Percentiles rank a stretch among this genome's conserved stretches.
These are phyloP conservation scores for Lactifluus echinatus DNA, from an alignment of 768 basidiomycete species.

Conservation along the genomic window DNA sequence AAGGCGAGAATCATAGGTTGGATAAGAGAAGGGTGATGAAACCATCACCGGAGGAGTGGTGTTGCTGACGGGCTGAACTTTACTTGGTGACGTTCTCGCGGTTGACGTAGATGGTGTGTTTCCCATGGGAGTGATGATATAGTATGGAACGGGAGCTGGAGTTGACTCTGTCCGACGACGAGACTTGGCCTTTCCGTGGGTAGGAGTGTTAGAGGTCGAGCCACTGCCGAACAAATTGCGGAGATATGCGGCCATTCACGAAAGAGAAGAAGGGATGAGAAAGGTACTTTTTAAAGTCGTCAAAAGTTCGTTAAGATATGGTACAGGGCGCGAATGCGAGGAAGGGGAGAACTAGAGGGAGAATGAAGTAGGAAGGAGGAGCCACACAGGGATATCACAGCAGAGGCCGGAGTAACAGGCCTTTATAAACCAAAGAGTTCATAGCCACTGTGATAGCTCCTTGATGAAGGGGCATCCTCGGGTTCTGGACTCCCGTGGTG, in stretches of 20 bases:
- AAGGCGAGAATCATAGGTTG: constrained; percentile 19
- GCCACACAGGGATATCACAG: constrained; percentile 3
- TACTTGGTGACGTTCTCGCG: constrained; percentile 7
- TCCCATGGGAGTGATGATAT: constrained; percentile 22
- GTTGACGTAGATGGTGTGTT: constrained; percentile 12
- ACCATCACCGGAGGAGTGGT: constrained; percentile 12
- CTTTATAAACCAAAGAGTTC: constrained; percentile 13
- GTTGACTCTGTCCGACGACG: constrained; percentile 37
- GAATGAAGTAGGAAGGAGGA: not conserved
- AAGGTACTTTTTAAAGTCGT: constrained; percentile 5
- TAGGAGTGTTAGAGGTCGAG: constrained; percentile 18
- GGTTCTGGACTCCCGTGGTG: constrained; percentile 14
- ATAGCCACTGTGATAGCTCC: not conserved
- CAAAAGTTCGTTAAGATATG: constrained; percentile 3
- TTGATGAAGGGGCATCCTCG: constrained; percentile 2
- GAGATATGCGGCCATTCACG: constrained; percentile 41
- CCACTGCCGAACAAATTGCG: constrained; percentile 39
- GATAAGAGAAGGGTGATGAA: constrained; percentile 20
- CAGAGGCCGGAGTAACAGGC: not conserved
- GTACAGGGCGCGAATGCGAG: constrained; percentile 5
- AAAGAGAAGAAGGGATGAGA: not conserved
- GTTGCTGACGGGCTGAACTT: constrained; percentile 11
- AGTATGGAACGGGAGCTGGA: constrained; percentile 26
- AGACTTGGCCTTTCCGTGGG: constrained; percentile 30
- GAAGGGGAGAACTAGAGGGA: not conserved